A percentile compares a stretch with the other conserved stretches of the same genome.
phyloP scores from a whole-genome alignment of 1,139 yeast species.

The Saccharomyces hybrid region DNA sequence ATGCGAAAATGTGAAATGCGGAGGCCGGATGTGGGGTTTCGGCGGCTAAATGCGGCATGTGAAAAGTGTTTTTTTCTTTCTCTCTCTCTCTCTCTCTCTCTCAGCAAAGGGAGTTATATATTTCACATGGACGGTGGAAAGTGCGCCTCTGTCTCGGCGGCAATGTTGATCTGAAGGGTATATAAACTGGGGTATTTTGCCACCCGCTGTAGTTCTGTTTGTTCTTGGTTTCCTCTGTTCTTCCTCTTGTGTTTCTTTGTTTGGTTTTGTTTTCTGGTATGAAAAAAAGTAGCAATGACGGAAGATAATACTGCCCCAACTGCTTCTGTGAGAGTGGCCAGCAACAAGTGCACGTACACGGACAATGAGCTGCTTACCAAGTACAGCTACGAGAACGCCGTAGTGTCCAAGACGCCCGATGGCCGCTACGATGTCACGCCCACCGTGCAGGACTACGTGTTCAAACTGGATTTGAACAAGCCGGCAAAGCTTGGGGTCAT shows the following conservation, averaged over 20 bases:
- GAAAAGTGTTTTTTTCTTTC: not conserved
- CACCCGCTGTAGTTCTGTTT: not conserved
- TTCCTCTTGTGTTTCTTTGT: not conserved
- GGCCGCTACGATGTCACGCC: conserved; percentile 55
- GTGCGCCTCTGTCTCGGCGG: not conserved
- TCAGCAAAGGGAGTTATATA: not conserved
- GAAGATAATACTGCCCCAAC: conserved; percentile 2
- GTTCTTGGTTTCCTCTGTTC: not conserved
- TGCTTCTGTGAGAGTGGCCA: conserved; percentile 47
- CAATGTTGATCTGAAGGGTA: not conserved
- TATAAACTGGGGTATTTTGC: not conserved
- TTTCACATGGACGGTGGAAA: not conserved
- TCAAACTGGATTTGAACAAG: conserved; percentile 72
- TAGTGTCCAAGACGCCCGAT: conserved; percentile 33
- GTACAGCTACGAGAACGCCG: conserved; percentile 64
- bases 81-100: not conserved
- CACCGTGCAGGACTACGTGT: conserved; percentile 65
- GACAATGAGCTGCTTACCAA: conserved; percentile 56
- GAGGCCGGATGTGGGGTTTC: not conserved
- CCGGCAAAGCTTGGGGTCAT: conserved; percentile 77
- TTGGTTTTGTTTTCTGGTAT: not conserved
- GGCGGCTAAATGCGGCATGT: not conserved
- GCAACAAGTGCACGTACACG: conserved; percentile 52
- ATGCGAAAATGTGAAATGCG: not conserved
- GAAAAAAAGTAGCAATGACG: conserved; percentile 3